phyloP scores from a whole-genome alignment of 1,284 basidiomycete genomes.

The Fomes fomentarius region DNA sequence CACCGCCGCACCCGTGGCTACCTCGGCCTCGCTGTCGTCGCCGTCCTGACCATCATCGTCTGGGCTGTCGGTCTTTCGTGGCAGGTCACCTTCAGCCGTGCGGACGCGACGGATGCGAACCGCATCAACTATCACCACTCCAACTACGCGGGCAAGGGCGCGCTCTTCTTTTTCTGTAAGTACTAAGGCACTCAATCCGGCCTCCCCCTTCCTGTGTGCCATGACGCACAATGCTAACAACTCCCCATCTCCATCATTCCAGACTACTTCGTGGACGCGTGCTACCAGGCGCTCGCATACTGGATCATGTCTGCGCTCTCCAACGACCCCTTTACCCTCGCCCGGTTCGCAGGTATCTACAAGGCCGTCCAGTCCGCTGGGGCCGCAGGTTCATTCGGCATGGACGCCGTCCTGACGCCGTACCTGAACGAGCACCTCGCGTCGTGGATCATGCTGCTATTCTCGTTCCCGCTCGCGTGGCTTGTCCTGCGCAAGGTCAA shows the following conservation, averaged over 20 bases:
- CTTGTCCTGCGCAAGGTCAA: slow-evolving; percentile 41
- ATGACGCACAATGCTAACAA: too few species aligned
- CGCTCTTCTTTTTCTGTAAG: slow-evolving; percentile 45
- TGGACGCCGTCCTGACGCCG: slow-evolving; percentile 48
- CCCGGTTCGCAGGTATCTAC: slow-evolving; percentile 45
- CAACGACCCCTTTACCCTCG: slow-evolving; percentile 47
- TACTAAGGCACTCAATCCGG: slow-evolving; percentile 11
- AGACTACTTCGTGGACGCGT: slow-evolving; percentile 43
- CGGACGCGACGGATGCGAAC: slow-evolving; percentile 18
- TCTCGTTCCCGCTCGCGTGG: slow-evolving; percentile 40
- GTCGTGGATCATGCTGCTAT: slow-evolving; percentile 41
- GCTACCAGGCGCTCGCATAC: slow-evolving; percentile 43
- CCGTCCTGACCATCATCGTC: slow-evolving; percentile 37
- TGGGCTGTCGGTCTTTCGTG: slow-evolving; percentile 41
- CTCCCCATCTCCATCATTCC: not conserved
- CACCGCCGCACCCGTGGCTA: slow-evolving; percentile 43
- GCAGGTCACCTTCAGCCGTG: slow-evolving; percentile 40
- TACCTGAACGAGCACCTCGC: slow-evolving; percentile 43
- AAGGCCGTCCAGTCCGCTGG: slow-evolving; percentile 46
- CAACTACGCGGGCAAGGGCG: slow-evolving; percentile 37
- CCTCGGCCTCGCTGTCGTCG: slow-evolving; percentile 41
- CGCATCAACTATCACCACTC: slow-evolving; percentile 39
- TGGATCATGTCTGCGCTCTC: slow-evolving; percentile 49
- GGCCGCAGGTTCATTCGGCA: slow-evolving; percentile 45
- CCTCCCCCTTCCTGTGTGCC: not conserved